Conservation (phyloP, 1,284 basidiomycete genomes). For the Heterobasidion parviporum region DNA sequence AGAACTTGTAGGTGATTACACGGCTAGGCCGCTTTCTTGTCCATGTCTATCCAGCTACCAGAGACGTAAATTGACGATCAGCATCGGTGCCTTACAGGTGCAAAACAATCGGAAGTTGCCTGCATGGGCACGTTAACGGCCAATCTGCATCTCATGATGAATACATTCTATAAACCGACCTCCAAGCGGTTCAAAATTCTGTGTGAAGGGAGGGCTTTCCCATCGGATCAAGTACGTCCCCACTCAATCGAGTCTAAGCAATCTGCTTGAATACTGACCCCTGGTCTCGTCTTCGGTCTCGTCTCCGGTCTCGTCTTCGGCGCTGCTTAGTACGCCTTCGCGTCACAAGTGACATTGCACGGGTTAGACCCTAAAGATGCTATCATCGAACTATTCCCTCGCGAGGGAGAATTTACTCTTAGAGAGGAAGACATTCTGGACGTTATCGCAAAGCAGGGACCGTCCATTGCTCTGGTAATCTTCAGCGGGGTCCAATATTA, state of each 20-base stretch:
- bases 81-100: conserved; percentile 41
- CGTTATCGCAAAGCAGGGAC: conserved; percentile 65
- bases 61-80: neutral
- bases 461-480: conserved; percentile 79
- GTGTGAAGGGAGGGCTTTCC: conserved; percentile 91
- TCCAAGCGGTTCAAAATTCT: conserved; percentile 85
- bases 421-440: conserved; percentile 86
- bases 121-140: conserved; percentile 92
- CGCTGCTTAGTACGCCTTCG: conserved; percentile 78
- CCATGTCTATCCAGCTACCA: neutral
- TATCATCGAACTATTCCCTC: conserved; percentile 75
- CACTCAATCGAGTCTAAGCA: conserved; percentile 1
- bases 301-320: neutral
- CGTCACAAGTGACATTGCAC: conserved; percentile 79
- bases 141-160: conserved; percentile 93
- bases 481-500: conserved; percentile 95
- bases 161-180: conserved; percentile 90
- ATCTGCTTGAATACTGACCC: neutral
- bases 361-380: conserved; percentile 71
- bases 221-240: conserved; percentile 71
- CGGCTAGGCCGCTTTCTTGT: neutral
- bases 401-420: conserved; percentile 80
- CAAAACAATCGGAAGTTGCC: conserved; percentile 82
- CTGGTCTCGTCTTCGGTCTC: neutral
- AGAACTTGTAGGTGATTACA: conserved; percentile 62